Evolutionary conservation across 2,329 filamentous ascomycete genomes (phyloP).

Genomic region (Cytospora chrysosperma): DNA sequence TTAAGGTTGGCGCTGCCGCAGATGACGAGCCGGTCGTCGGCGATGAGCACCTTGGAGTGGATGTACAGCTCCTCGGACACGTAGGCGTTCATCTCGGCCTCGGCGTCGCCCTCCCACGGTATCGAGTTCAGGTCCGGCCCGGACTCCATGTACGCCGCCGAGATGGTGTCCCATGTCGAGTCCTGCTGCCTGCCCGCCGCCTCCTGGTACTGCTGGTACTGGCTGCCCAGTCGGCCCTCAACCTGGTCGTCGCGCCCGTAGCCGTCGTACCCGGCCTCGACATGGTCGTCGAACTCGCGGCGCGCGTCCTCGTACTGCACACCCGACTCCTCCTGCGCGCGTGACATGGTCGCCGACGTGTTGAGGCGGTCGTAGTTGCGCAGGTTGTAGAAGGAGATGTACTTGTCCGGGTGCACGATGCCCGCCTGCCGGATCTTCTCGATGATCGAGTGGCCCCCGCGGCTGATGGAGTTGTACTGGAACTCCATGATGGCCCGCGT

Average conservation of each 20-base stretch:
- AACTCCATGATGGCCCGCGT: constrained; percentile 88
- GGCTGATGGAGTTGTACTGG: constrained; percentile 77
- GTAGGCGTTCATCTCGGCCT: constrained; percentile 81
- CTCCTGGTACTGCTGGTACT: constrained; percentile 71
- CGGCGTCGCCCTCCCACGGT: constrained; percentile 72
- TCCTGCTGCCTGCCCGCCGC: constrained; percentile 57
- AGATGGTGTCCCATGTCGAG: constrained; percentile 71
- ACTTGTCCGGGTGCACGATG: constrained; percentile 65
- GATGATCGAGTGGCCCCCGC: constrained; percentile 75
- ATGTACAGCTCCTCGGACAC: constrained; percentile 96
- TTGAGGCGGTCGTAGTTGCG: constrained; percentile 85
- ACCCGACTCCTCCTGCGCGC: constrained; percentile 61
- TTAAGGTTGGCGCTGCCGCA: constrained; percentile 91
- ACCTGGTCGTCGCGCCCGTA: constrained; percentile 33
- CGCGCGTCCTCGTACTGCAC: constrained; percentile 67
- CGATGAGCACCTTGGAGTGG: constrained; percentile 86
- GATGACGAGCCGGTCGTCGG: constrained; percentile 80
- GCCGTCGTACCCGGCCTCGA: constrained; percentile 46
- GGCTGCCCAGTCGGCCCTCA: constrained; percentile 38
- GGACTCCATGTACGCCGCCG: constrained; percentile 78
- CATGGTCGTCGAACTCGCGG: constrained; percentile 59
- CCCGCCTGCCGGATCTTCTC: constrained; percentile 65
- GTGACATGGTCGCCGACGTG: constrained; percentile 58
- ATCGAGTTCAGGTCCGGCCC: constrained; percentile 65
- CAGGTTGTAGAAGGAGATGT: constrained; percentile 83